Evolutionary conservation across 129 eudicot species (phyloP).

Genomic region (Helianthus tuberosus): DNA sequence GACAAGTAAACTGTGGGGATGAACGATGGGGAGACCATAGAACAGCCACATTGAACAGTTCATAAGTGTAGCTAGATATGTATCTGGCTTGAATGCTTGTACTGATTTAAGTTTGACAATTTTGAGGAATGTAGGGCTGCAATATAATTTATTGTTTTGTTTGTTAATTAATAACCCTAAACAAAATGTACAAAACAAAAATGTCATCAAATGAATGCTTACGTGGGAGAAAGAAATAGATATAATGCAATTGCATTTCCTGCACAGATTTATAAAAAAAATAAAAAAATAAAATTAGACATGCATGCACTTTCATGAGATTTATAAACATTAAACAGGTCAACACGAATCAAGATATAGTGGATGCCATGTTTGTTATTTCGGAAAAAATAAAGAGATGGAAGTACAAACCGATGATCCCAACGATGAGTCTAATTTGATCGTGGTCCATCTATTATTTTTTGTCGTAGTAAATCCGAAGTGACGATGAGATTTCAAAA

Average conservation of each 20-base stretch:
- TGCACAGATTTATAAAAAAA: conserved; percentile 32
- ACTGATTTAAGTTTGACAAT: conserved; percentile 67
- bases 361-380: not conserved
- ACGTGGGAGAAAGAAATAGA: conserved; percentile 78
- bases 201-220: conserved; percentile 23
- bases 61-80: conserved; percentile 71
- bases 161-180: not conserved
- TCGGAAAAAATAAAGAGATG: not conserved
- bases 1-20: conserved; percentile 59
- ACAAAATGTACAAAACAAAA: not conserved
- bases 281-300: not conserved
- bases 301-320: conserved; percentile 8
- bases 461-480: conserved; percentile 14
- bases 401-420: conserved; percentile 57
- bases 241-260: conserved; percentile 73
- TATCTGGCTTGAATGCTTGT: conserved; percentile 70
- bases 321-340: not conserved
- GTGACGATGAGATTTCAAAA: not conserved
- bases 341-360: conserved; percentile 1
- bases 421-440: conserved; percentile 47
- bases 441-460: conserved; percentile 34
- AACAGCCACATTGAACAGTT: conserved; percentile 85
- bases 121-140: conserved; percentile 69
- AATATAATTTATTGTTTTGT: not conserved
- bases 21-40: conserved; percentile 78